Evolutionary conservation across 768 basidiomycete species (phyloP), one percentile per base, ranked within the genome.

Genomic region (Leccinellum rugosiceps): DNA sequence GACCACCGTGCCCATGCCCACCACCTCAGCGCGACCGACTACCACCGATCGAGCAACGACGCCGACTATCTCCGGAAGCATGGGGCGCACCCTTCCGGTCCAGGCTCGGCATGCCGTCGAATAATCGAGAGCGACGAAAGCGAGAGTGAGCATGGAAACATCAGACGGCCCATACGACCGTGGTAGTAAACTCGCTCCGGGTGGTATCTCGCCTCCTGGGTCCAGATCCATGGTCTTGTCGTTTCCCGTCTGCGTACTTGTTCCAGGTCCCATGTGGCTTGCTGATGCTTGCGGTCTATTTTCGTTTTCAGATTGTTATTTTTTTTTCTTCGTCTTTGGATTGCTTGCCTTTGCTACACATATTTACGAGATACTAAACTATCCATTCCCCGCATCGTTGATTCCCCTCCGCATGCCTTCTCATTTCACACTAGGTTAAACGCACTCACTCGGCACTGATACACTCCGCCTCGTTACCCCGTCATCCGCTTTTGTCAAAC

Each of bases 161-260:
- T 70, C 31, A 65, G 59, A 47, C 75, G 74, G 43, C 80, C 80
- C 4, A 68, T 77, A 45, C 69, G 81, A 35, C 80, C 80, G 58
- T 82, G 81, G 81, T 81, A 69, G 70, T 17, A 5, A 50, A 28
- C 41, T 46, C 19, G 44, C 23, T 51, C 28, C 47, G 31, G 3
- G 28, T 21, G 14, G 1, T 4, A 21, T 23, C 19, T 32, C 35
- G 34, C 35, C 26, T 25, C 28, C 43, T 5, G n/a, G 45, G 26
- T 38, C 9, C 45, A 23, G 21, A 50, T 19, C 31, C 17, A 19
- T 43, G 30, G 28, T 34, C 31, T 43, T 9, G 17, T 23, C 30
- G 46, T 45, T 51, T 19, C n/a, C 21, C 32, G 3, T 26, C 26
- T 46, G 53, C 26, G 41, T 28, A 6, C 62, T 55, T 9, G 43